phyloP scores from a whole-genome alignment of 495 filamentous ascomycete genomes.

The Aspergillus wentii region DNA sequence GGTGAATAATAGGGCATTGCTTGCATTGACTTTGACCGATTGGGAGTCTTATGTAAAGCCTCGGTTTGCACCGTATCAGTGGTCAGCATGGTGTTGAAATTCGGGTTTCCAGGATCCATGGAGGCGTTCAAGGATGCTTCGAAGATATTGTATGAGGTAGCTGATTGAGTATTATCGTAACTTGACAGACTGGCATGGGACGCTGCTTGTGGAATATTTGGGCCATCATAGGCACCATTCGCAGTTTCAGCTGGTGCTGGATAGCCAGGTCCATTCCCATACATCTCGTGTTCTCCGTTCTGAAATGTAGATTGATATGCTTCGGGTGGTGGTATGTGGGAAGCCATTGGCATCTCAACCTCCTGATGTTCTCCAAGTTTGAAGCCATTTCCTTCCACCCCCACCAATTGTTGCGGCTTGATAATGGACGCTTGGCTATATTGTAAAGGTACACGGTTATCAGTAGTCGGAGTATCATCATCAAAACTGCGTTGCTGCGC shows the following conservation, averaged over 20 bases:
- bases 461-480: conserved; percentile 19
- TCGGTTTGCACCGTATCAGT: conserved; percentile 6
- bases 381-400: too few species aligned
- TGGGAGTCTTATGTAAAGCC: conserved; percentile 9
- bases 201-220: conserved; percentile 11
- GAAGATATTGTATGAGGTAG: conserved; percentile 21
- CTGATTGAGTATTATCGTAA: conserved; percentile 6
- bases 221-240: too few species aligned
- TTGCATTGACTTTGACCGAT: conserved; percentile 25
- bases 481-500: conserved; percentile 34
- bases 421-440: too few species aligned
- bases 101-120: conserved; percentile 1
- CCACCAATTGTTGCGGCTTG: too few species aligned
- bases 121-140: conserved; percentile 15
- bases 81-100: conserved; percentile 4
- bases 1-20: conserved; percentile 22
- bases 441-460: too few species aligned
- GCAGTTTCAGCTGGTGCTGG: too few species aligned
- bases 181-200: background rate
- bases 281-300: too few species aligned
- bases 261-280: too few species aligned
- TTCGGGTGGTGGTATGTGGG: too few species aligned
- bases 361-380: too few species aligned
- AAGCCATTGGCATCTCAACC: too few species aligned
- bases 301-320: too few species aligned